Percentiles rank a stretch among this genome's conserved stretches.
phyloP scores from a whole-genome alignment of 257 asterid genomes.

The Lycium barbarum region DNA sequence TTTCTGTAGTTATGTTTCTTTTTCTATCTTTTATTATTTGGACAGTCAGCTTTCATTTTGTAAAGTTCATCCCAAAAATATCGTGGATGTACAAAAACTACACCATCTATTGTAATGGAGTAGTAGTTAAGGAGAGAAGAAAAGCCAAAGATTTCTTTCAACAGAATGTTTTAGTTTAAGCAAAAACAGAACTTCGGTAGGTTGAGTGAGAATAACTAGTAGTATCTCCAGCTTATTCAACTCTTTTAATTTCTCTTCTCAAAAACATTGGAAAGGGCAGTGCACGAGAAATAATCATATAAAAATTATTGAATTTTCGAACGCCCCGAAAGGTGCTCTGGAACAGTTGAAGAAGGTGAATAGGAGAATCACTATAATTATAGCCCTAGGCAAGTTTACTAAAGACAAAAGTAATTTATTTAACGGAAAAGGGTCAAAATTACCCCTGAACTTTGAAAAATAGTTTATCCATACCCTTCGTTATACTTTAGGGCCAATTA shows the following conservation, averaged over 20 bases:
- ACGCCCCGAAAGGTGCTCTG: not conserved
- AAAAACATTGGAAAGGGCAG: not conserved
- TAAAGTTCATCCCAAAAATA: slow-evolving; percentile 25
- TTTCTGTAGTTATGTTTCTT: slow-evolving; percentile 14
- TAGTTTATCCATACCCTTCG: too few species aligned
- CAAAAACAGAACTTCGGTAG: slow-evolving; percentile 48
- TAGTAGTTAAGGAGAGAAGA: not conserved
- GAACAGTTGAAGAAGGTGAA: not conserved
- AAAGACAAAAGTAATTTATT: not conserved
- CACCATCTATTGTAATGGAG: not conserved
- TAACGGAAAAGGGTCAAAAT: too few species aligned
- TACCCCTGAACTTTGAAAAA: too few species aligned
- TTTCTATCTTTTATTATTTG: not conserved
- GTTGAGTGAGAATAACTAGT: slow-evolving; percentile 21
- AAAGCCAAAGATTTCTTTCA: slow-evolving; percentile 46
- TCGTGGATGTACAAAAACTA: not conserved
- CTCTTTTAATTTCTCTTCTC: not conserved
- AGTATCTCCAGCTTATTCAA: not conserved
- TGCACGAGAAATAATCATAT: not conserved
- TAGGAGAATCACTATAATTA: not conserved
- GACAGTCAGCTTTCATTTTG: slow-evolving; percentile 28
- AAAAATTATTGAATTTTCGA: not conserved
- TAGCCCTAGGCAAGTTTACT: not conserved
- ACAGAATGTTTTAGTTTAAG: slow-evolving; percentile 65
- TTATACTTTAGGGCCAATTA: too few species aligned